Evolutionary conservation across 176 grass and related monocot genomes (phyloP).

Genomic region (Urochloa ruziziensis): DNA sequence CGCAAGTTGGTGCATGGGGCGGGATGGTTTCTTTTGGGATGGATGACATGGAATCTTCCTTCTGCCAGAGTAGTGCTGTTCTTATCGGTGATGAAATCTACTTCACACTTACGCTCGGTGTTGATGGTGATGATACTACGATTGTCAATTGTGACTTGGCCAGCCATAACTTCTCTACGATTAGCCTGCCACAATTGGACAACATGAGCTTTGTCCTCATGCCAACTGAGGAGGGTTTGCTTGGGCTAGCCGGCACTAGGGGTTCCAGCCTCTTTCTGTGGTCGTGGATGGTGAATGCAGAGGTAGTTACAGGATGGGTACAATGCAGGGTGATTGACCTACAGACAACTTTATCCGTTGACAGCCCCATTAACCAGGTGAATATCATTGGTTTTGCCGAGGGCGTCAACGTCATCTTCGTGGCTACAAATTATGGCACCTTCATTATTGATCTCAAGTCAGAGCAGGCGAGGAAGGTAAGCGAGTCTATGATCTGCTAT

Average conservation of each 20-base stretch:
- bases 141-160: too few relatives aligned
- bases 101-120: too few relatives aligned
- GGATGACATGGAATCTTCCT: too few relatives aligned
- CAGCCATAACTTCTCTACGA: too few relatives aligned
- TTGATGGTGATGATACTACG: too few relatives aligned
- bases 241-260: background rate
- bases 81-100: too few relatives aligned
- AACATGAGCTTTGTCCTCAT: background rate
- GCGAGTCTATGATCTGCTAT: too few relatives aligned
- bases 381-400: background rate
- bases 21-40: too few relatives aligned
- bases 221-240: background rate
- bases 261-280: background rate
- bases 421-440: background rate
- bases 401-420: background rate
- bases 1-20: too few relatives aligned
- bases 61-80: too few relatives aligned
- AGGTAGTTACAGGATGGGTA: background rate
- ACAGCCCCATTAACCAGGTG: background rate
- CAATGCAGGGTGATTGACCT: background rate
- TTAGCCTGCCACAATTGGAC: too few relatives aligned
- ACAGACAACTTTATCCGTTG: background rate
- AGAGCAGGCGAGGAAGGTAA: background rate
- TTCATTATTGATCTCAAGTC: background rate
- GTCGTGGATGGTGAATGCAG: background rate